Percentiles rank a stretch among this genome's conserved stretches.
Evolutionary conservation across 495 filamentous ascomycete genomes (phyloP).

Genomic region (Penicillium paradoxum): DNA sequence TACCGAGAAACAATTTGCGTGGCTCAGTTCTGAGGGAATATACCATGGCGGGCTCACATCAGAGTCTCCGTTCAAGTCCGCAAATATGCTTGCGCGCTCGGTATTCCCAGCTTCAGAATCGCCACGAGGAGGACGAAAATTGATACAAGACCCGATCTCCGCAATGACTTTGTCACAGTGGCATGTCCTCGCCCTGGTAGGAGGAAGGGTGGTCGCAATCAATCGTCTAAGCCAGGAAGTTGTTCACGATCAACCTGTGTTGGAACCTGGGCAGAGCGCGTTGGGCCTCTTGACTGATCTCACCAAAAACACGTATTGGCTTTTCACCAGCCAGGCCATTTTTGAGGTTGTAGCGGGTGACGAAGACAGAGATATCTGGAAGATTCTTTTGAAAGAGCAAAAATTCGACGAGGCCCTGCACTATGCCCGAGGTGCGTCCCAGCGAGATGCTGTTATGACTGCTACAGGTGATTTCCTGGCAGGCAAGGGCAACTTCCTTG

Average conservation of each 20-base stretch:
- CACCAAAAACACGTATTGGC: slow-evolving; percentile 94
- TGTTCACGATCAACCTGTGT: slow-evolving; percentile 78
- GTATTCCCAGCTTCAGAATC: slow-evolving; percentile 64
- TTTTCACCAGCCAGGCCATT: slow-evolving; percentile 85
- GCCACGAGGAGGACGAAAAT: slow-evolving; percentile 56
- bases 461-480: slow-evolving; percentile 85
- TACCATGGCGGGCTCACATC: slow-evolving; percentile 68
- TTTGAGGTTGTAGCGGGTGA: slow-evolving; percentile 88
- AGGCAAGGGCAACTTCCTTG: slow-evolving; percentile 68
- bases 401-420: slow-evolving; percentile 82
- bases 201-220: slow-evolving; percentile 72
- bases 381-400: slow-evolving; percentile 76
- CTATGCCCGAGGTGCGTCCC: slow-evolving; percentile 64
- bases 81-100: slow-evolving; percentile 68
- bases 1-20: slow-evolving; percentile 75
- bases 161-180: slow-evolving; percentile 87
- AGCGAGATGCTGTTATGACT: slow-evolving; percentile 84
- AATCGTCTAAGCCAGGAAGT: slow-evolving; percentile 80
- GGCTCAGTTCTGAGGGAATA: slow-evolving; percentile 85
- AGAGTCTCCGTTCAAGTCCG: slow-evolving; percentile 57
- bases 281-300: slow-evolving; percentile 80
- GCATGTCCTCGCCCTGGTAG: slow-evolving; percentile 84
- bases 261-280: slow-evolving; percentile 73
- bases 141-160: slow-evolving; percentile 63
- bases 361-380: slow-evolving; percentile 92